A percentile compares a stretch with the other conserved stretches of the same genome.
Evolutionary conservation across 257 asterid genomes (phyloP).

Genomic region (Fraxinus anomala): DNA sequence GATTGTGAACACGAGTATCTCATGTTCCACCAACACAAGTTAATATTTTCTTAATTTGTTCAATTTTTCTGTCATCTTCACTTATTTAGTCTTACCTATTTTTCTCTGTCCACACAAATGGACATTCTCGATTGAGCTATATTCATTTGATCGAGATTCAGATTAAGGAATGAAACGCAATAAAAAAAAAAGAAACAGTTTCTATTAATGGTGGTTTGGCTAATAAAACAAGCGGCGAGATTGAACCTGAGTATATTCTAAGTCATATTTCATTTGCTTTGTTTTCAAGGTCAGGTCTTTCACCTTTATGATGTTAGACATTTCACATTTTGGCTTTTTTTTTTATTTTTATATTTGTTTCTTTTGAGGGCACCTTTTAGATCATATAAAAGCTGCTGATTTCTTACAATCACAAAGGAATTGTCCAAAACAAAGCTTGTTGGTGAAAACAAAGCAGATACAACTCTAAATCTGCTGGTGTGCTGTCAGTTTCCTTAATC

Average conservation of each 20-base stretch:
- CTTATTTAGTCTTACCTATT: too few relatives aligned
- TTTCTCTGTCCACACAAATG: too few relatives aligned
- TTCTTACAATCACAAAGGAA: not conserved
- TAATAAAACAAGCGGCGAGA: not conserved
- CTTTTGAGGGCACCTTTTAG: not conserved
- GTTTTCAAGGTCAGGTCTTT: slow-evolving; percentile 12
- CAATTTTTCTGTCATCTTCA: too few relatives aligned
- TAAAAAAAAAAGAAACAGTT: not conserved
- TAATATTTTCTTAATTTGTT: too few relatives aligned
- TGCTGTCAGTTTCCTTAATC: slow-evolving; percentile 22
- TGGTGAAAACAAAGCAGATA: slow-evolving; percentile 38
- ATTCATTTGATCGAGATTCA: too few relatives aligned
- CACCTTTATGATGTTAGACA: slow-evolving; percentile 26
- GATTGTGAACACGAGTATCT: too few relatives aligned
- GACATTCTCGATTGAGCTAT: too few relatives aligned
- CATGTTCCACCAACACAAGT: too few relatives aligned
- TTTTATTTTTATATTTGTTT: not conserved
- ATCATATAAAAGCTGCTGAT: slow-evolving; percentile 16
- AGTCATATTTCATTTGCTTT: slow-evolving; percentile 20
- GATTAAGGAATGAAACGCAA: not conserved
- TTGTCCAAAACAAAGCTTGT: slow-evolving; percentile 34
- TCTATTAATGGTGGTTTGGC: not conserved
- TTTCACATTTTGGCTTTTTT: not conserved
- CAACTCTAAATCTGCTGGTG: slow-evolving; percentile 39
- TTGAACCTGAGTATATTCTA: slow-evolving; percentile 35